Percentiles rank a stretch among this genome's conserved stretches.
phyloP scores from a whole-genome alignment of 2,329 filamentous ascomycete species.

The Colletotrichum tabaci region DNA sequence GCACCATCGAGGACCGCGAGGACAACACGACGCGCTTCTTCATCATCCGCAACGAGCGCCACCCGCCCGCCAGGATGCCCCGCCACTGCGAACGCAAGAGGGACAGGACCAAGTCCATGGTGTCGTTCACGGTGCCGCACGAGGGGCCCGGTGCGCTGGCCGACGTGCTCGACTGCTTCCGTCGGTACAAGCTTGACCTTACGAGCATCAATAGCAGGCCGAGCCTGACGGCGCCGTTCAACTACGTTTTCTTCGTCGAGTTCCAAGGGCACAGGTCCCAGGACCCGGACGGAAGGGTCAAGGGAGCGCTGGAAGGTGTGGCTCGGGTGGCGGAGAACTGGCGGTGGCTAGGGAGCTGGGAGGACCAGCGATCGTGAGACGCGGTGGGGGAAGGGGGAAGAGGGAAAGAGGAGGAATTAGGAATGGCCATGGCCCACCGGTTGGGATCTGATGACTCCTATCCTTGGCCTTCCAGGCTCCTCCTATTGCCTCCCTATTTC shows the following conservation, averaged over 20 bases:
- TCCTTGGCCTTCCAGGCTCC: not conserved
- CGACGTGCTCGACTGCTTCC: conserved; percentile 85
- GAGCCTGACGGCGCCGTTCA: conserved; percentile 81
- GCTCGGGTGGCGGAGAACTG: conserved; percentile 70
- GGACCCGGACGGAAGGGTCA: conserved; percentile 71
- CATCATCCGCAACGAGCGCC: conserved; percentile 65
- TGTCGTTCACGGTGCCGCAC: conserved; percentile 89
- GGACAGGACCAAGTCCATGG: conserved; percentile 75
- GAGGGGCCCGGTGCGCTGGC: conserved; percentile 85
- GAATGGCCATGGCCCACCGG: no score
- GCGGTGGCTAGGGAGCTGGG: conserved; percentile 81
- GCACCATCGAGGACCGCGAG: conserved; percentile 78
- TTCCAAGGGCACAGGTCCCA: conserved; percentile 75
- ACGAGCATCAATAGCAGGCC: conserved; percentile 93
- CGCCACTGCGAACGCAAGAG: conserved; percentile 31
- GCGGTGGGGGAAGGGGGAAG: not conserved
- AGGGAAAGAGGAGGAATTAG: no score
- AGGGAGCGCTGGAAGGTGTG: conserved; percentile 72
- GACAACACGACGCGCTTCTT: conserved; percentile 89
- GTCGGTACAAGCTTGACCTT: conserved; percentile 80
- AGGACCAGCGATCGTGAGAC: conserved; percentile 58
- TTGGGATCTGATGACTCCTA: not conserved
- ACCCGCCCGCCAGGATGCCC: conserved; percentile 40
- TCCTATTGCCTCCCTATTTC: not conserved
- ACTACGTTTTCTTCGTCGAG: conserved; percentile 97